Conservation (phyloP, 2,329 filamentous ascomycete species). For the Alternaria triticina region DNA sequence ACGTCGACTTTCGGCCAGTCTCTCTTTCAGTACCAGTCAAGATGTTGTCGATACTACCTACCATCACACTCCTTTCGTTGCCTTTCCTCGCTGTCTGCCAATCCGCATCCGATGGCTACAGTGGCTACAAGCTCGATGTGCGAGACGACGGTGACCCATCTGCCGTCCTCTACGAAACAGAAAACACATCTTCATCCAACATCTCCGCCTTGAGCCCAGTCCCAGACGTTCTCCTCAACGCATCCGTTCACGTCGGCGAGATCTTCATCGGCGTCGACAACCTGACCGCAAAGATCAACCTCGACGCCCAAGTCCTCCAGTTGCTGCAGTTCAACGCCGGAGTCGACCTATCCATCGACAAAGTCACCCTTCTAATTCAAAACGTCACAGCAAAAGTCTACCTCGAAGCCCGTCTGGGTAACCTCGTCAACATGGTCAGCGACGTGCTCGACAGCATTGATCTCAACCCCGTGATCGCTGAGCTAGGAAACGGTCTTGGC, state of each 20-base stretch:
- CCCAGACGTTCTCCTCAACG: conserved; percentile 68
- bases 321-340: conserved; percentile 67
- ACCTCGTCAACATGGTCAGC: conserved; percentile 65
- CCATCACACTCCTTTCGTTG: conserved; percentile 41
- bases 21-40: conserved; percentile 19
- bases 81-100: conserved; percentile 42
- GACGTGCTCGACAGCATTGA: conserved; percentile 66
- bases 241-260: conserved; percentile 62
- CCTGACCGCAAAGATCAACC: conserved; percentile 66
- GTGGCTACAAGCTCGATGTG: conserved; percentile 61
- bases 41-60: conserved; percentile 33
- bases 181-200: conserved; percentile 54
- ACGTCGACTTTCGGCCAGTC: conserved; percentile 33
- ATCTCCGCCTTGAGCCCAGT: conserved; percentile 52
- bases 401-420: conserved; percentile 66
- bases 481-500: conserved; percentile 58
- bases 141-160: conserved; percentile 58
- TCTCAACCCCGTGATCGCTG: conserved; percentile 65
- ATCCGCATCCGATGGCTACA: conserved; percentile 57
- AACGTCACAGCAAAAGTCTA: conserved; percentile 65
- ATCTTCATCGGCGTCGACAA: conserved; percentile 66
- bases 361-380: conserved; percentile 63
- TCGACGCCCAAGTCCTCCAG: conserved; percentile 64
- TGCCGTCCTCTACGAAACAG: conserved; percentile 62
- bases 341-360: conserved; percentile 64